Percentiles rank a stretch among this genome's conserved stretches.
Conservation (phyloP, 306 rosid species). For the Aeschynomene evenia region DNA sequence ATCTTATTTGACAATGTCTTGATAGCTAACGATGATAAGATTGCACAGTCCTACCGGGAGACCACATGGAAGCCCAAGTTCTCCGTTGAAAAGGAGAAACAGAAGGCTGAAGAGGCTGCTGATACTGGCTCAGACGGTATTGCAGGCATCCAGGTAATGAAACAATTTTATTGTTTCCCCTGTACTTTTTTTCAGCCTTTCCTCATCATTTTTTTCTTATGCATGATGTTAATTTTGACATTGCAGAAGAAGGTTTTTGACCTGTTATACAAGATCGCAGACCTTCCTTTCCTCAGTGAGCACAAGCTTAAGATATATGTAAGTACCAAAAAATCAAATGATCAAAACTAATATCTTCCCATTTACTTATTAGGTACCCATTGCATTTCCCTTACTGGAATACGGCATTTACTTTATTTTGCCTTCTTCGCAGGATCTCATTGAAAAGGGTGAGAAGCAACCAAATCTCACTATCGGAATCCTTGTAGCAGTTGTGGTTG, state of each 20-base stretch:
- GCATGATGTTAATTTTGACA: conserved; percentile 10
- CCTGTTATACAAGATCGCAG: conserved; percentile 81
- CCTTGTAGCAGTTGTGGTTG: conserved; percentile 50
- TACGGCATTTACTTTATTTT: conserved; percentile 3
- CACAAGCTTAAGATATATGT: conserved; percentile 64
- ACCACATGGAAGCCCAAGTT: conserved; percentile 93
- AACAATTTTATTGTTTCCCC: neutral
- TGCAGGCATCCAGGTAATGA: conserved; percentile 59
- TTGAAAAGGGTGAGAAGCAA: conserved; percentile 84
- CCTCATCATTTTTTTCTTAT: neutral
- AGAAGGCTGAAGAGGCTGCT: conserved; percentile 66
- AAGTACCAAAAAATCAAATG: conserved; percentile 31
- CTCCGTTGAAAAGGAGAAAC: conserved; percentile 73
- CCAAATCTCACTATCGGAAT: conserved; percentile 78
- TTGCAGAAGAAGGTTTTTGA: conserved; percentile 92
- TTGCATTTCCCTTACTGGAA: neutral
- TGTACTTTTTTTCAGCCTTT: neutral
- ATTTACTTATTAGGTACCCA: neutral
- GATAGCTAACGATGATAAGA: conserved; percentile 71
- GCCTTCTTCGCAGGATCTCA: conserved; percentile 62
- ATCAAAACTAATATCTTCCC: neutral
- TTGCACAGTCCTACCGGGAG: conserved; percentile 70
- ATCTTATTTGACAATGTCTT: conserved; percentile 82
- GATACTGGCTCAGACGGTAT: conserved; percentile 50
- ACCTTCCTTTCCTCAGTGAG: conserved; percentile 63